Conservation (phyloP, 768 basidiomycete species). For the Termitomyces sp. region DNA sequence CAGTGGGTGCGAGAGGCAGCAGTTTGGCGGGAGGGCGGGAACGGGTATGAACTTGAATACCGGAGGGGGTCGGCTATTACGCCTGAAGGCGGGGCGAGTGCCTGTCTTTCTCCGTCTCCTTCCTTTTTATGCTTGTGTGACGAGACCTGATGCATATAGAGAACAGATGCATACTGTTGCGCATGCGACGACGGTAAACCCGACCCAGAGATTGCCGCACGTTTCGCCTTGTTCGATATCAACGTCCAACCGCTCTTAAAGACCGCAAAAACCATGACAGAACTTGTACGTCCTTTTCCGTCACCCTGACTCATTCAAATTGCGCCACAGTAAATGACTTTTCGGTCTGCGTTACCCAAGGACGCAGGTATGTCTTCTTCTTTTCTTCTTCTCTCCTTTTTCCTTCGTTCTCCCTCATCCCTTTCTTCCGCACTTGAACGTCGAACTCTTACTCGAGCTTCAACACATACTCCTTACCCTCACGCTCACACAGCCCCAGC, state of each 20-base stretch:
- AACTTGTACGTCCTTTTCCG: constrained; percentile 52
- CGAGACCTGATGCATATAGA: neutral
- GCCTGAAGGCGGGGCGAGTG: constrained; percentile 87
- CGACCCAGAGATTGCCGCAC: constrained; percentile 68
- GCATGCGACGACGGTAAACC: constrained; percentile 76
- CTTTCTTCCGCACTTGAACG: no score
- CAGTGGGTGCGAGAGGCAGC: constrained; percentile 87
- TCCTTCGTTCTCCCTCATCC: no score
- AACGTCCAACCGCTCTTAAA: constrained; percentile 77
- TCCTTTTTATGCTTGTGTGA: neutral
- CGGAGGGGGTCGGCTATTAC: constrained; percentile 81
- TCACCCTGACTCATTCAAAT: neutral
- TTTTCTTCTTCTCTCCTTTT: no score
- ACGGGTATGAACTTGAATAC: constrained; percentile 85
- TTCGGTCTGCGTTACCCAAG: constrained; percentile 63
- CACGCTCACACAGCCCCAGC: constrained; percentile 13
- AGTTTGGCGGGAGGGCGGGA: constrained; percentile 79
- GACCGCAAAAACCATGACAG: constrained; percentile 96
- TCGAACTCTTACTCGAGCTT: no score
- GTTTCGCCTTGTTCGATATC: constrained; percentile 83
- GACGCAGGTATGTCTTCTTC: constrained; percentile 27
- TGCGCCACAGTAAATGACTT: constrained; percentile 85
- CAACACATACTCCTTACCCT: no score
- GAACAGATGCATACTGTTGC: constrained; percentile 91
- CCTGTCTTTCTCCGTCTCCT: constrained; percentile 14